phyloP scores from a whole-genome alignment of 345 rosid genomes.

The Laguncularia racemosa region DNA sequence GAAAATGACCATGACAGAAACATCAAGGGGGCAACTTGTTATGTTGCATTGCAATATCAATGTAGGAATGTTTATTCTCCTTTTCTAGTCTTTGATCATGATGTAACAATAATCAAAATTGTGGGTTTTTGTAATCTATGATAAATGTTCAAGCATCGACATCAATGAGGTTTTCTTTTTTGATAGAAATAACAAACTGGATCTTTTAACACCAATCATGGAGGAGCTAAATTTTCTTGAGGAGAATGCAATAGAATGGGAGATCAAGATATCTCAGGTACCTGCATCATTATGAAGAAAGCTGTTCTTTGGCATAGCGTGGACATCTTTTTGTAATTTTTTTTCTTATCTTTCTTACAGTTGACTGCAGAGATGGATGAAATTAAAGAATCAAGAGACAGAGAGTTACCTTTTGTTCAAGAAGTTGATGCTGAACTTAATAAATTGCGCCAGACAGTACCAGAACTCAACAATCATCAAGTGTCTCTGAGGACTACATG shows the following conservation, averaged over 20 bases:
- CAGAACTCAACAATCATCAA: constrained; percentile 70
- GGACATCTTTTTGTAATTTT: neutral
- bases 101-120: neutral
- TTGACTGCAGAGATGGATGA: constrained; percentile 66
- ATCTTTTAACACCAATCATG: constrained; percentile 31
- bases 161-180: constrained; percentile 7
- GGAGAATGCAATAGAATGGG: constrained; percentile 57
- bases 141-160: neutral
- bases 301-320: constrained; percentile 7
- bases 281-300: neutral
- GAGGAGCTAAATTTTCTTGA: constrained; percentile 67
- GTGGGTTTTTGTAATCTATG: neutral
- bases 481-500: constrained; percentile 46
- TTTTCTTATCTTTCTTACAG: constrained; percentile 33
- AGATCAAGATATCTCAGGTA: constrained; percentile 66
- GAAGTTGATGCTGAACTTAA: constrained; percentile 53
- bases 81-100: neutral
- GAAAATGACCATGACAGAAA: too few relatives aligned
- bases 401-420: constrained; percentile 64
- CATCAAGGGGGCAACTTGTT: too few relatives aligned
- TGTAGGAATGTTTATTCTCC: too few relatives aligned
- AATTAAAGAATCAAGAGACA: constrained; percentile 54
- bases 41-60: too few relatives aligned
- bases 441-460: constrained; percentile 53
- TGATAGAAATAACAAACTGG: constrained; percentile 63